Base-by-base conservation (phyloP, 306 rosid species). In the Vigna radiata region DNA sequence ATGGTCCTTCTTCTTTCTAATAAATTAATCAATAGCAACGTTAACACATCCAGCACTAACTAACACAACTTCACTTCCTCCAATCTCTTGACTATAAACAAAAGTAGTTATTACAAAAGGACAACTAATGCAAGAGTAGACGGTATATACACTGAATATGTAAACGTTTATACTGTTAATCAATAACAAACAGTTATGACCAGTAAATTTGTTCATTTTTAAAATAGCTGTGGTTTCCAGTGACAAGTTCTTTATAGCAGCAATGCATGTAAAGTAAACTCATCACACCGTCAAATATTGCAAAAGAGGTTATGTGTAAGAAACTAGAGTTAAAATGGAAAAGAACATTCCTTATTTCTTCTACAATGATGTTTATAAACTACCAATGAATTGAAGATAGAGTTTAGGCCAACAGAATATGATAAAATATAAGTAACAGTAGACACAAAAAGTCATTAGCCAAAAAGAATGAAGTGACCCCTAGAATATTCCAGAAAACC, bases 1-100 rank as follows among this genome's bases (percentile, higher is more conserved):
- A 70, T 63, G 52, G n/a, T 73, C 66, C 17, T 60, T 62, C 55
- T 70, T 3, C 68, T 36, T 50, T 76, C 2, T 41, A 47, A 46
- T 17, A 80, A 58, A 5, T 29, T 29, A 63, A 52, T 23, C n/a
- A 29, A 53, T 36, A 66, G 37, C 29, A 79, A 64, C 31, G 7
- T 37, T 68, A 70, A 10, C 48, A 15, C 18, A 62, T 0, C 79
- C 17, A 81, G 31, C 39, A 58, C n/a, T 16, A 43, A 17, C 23
- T 18, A 33, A 23, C 23, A 44, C 58, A 13, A 50, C 25, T 21
- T 79, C n/a, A 59, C 36, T 66, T 23, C 15, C 55, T 12, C 18
- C 8, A 8, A 25, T 5, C 16, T 4, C 18, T 19, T 63, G 46
- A 49, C 23, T 7, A 17, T 29, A 39, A 15, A 62, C 39, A 49